A percentile compares a stretch with the other conserved stretches of the same genome.
These are phyloP conservation scores for Artemisia argyi DNA, from an alignment of 129 eudicot genomes.

Conservation along the genomic window DNA sequence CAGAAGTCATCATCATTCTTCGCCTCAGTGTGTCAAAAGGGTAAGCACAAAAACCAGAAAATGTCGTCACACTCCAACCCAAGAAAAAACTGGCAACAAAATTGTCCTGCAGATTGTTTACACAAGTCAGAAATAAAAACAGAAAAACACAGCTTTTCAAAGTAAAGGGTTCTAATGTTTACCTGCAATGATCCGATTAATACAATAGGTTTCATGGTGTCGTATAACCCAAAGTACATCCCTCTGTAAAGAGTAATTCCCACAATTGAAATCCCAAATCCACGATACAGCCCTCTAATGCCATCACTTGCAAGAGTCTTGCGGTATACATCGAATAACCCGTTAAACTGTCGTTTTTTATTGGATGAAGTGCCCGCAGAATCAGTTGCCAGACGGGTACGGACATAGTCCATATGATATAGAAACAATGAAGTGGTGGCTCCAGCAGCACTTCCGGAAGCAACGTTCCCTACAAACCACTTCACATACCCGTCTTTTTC, in stretches of 20 bases:
- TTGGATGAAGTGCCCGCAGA: conserved; percentile 39
- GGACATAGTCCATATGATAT: conserved; percentile 89
- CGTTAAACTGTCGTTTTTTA: conserved; percentile 63
- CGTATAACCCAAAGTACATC: conserved; percentile 93
- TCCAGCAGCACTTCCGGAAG: conserved; percentile 99
- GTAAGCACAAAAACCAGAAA: conserved; percentile 94
- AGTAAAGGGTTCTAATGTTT: not conserved
- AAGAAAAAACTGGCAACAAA: conserved; percentile 81
- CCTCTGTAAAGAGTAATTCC: conserved; percentile 99
- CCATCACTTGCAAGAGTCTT: conserved; percentile 87
- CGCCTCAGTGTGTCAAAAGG: conserved; percentile 95
- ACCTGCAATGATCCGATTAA: conserved; percentile 86
- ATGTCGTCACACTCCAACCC: conserved; percentile 94
- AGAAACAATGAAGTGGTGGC: conserved; percentile 92
- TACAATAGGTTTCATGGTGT: conserved; percentile 83
- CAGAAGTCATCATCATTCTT: conserved; percentile 98
- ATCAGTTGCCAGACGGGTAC: conserved; percentile 90
- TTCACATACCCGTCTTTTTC: conserved; percentile 86
- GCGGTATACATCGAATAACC: conserved; percentile 73
- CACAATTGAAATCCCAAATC: conserved; percentile 81
- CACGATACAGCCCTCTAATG: conserved; percentile 78
- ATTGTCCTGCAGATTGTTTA: conserved; percentile 59
- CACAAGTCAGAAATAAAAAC: not conserved
- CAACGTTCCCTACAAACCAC: conserved; percentile 98
- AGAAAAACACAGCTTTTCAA: not conserved